Base-by-base conservation (phyloP, 805 yeast genomes). In the Teunomyces stri region DNA sequence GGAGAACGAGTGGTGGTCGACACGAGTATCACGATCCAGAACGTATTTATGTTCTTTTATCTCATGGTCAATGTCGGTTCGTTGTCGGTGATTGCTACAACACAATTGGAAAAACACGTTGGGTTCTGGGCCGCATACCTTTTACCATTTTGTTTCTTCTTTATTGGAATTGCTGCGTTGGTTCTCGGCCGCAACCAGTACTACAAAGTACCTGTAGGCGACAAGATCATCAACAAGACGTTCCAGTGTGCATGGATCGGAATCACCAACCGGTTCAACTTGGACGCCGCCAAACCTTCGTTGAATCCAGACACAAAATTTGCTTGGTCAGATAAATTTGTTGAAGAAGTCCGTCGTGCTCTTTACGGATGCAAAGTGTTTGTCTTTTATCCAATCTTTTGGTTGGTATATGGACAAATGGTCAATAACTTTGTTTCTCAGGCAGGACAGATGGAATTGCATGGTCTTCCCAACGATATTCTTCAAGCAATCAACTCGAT, bases 401-500 rank as follows among this genome's bases (percentile, higher is more conserved):
- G 89, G 89, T 75, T 83, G 42, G 82, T 80, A 28, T 85, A 84
- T 63, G 74, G 74, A 13, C 88, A 84, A 70, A 84, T 87, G 86
- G 62, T 80, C 46, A 81, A 81, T 69, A 82, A 83, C 64, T 84
- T 87, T 57, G 78, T 85, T 50, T 77, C 87, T 34, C 89, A 84
- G 62, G 89, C 91, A 36, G 86, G 82, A 46, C 74, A 78, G 54
- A 83, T 85, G 87, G 80, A 84, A 56, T 71, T 79, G 43, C 89
- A 87, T 60, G 86, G 87, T 35, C 75, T 87, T 55, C 92, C 95
- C 55, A 87, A 87, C 61, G 94, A 87, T 72, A 74, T 87, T 53
- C 77, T 87, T 70, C 85, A 82, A 66, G 85, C 82, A 58, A 78
- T 87, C 56, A 85, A 87, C 65, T 86, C 94, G 15, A 68, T 87